phyloP scores from a whole-genome alignment of 768 basidiomycete genomes.

The Russula dissimulans region DNA sequence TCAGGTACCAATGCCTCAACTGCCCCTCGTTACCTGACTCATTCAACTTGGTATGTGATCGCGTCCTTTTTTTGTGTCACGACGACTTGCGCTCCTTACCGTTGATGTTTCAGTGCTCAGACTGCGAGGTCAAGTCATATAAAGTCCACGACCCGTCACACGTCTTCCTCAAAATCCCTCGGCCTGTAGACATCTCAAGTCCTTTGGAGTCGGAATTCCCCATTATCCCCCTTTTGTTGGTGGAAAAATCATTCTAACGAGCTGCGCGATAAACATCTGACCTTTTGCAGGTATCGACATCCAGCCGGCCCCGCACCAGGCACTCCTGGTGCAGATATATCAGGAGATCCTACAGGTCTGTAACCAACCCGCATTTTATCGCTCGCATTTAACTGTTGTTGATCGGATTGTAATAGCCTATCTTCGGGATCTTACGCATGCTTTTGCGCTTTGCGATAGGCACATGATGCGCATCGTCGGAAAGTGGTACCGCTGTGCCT shows the following conservation, averaged over 20 bases:
- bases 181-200: constrained; percentile 51
- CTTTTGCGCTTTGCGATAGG: constrained; percentile 72
- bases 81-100: background rate
- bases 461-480: constrained; percentile 79
- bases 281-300: constrained; percentile 43
- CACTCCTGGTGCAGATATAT: constrained; percentile 27
- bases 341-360: constrained; percentile 49
- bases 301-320: constrained; percentile 45
- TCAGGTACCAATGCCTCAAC: constrained; percentile 83
- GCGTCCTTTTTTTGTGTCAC: background rate
- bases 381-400: background rate
- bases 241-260: background rate
- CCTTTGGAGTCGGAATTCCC: constrained; percentile 46
- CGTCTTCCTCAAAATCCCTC: constrained; percentile 78
- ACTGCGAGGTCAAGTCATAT: constrained; percentile 74
- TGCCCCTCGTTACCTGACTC: constrained; percentile 67
- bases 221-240: constrained; percentile 62
- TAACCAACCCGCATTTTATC: background rate
- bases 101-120: constrained; percentile 48
- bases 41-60: constrained; percentile 60
- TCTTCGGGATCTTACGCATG: constrained; percentile 49
- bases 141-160: constrained; percentile 76
- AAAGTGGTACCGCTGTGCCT: constrained; percentile 85
- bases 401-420: constrained; percentile 40
- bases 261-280: background rate